Conservation (phyloP, 805 yeast species). For the Metschnikowia dekortorum region DNA sequence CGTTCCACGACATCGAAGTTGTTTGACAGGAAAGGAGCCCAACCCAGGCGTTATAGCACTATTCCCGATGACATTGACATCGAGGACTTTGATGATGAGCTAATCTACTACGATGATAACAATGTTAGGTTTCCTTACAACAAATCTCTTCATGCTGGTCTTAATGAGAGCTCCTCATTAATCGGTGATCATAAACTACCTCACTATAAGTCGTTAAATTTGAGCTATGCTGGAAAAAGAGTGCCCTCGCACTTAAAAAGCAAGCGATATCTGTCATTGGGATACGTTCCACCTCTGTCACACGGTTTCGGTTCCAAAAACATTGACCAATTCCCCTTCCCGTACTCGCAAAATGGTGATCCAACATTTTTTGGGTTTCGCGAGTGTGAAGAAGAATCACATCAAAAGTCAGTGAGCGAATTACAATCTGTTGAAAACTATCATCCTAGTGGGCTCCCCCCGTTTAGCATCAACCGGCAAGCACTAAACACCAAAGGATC, state of each 20-base stretch:
- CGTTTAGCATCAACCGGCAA: conserved; percentile 15
- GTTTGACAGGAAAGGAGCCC: conserved; percentile 69
- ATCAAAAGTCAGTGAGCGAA: background rate
- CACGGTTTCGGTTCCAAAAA: conserved; percentile 8
- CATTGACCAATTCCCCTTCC: conserved; percentile 31
- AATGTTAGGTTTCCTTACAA: conserved; percentile 36
- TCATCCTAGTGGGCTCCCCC: background rate
- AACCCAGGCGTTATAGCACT: conserved; percentile 68
- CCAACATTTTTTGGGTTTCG: conserved; percentile 35
- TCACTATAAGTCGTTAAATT: conserved; percentile 39
- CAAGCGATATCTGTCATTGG: conserved; percentile 37
- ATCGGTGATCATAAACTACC: conserved; percentile 27
- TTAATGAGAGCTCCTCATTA: conserved; percentile 32
- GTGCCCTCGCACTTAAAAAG: conserved; percentile 18
- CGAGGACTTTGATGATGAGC: conserved; percentile 53
- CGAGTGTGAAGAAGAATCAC: conserved; percentile 35
- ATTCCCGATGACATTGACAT: conserved; percentile 58
- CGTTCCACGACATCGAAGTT: conserved; percentile 69
- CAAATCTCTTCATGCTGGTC: conserved; percentile 18
- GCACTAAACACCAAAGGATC: conserved; percentile 30
- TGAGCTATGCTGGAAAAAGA: conserved; percentile 26
- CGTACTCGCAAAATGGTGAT: conserved; percentile 27
- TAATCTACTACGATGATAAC: conserved; percentile 40
- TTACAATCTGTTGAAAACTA: background rate
- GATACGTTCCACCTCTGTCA: conserved; percentile 22